Percentiles rank a stretch among this genome's conserved stretches.
Conservation (phyloP, 176 grass and related monocot genomes). For the Eremochloa ophiuroides region DNA sequence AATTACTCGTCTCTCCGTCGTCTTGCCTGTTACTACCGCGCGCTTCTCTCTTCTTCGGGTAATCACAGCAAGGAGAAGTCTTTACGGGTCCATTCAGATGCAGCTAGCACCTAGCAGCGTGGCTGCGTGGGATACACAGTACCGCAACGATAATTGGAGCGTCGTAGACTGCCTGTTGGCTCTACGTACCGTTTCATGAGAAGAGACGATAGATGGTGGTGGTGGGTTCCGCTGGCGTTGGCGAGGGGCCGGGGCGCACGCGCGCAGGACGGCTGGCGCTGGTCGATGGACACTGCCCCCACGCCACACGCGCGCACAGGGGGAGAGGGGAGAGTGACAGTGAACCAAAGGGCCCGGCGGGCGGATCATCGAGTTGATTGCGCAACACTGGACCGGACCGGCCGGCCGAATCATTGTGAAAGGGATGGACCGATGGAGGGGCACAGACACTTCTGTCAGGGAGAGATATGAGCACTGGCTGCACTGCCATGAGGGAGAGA, state of each 20-base stretch:
- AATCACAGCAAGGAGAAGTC: no score
- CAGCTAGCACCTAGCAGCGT: no score
- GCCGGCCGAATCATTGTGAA: constrained; percentile 33
- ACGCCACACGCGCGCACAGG: constrained; percentile 2
- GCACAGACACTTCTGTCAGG: not conserved
- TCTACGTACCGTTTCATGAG: not conserved
- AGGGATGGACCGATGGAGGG: constrained; percentile 8
- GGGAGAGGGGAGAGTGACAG: not conserved
- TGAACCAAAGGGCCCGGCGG: not conserved
- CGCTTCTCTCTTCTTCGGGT: not conserved
- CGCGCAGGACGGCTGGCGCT: not conserved
- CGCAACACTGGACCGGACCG: not conserved
- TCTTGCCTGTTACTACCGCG: not conserved
- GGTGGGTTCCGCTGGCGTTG: not conserved
- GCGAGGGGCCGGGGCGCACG: not conserved
- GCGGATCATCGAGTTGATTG: constrained; percentile 15
- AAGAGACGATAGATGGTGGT: not conserved
- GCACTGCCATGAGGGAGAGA: not conserved
- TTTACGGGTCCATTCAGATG: no score
- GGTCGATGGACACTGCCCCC: not conserved
- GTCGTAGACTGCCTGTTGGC: not conserved
- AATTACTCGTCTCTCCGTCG: not conserved
- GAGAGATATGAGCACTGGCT: not conserved
- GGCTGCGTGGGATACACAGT: not conserved
- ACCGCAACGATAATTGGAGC: constrained; percentile 17